A percentile compares a stretch with the other conserved stretches of the same genome.
phyloP scores from a whole-genome alignment of 2,329 filamentous ascomycete species.

The Bipolaris gigantea region DNA sequence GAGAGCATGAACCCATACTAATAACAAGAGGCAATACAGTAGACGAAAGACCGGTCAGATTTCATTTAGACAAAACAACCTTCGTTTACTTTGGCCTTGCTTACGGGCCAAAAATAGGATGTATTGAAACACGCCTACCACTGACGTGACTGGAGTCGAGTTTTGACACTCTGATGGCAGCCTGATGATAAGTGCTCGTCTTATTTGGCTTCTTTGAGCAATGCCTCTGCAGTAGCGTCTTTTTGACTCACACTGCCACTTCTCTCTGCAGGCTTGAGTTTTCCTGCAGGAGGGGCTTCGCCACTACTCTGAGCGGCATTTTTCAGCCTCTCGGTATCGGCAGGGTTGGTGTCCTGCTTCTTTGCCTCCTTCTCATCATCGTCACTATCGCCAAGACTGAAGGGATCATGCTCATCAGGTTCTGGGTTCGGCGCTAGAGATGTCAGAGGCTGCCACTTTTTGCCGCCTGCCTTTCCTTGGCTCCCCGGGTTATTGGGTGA shows the following conservation, averaged over 20 bases:
- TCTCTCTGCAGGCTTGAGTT: slow-evolving; percentile 45
- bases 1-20: not conserved
- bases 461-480: slow-evolving; percentile 62
- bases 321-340: slow-evolving; percentile 57
- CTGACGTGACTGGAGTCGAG: not conserved
- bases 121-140: not conserved
- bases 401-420: slow-evolving; percentile 83
- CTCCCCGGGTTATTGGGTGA: slow-evolving; percentile 37
- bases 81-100: not conserved
- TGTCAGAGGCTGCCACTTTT: slow-evolving; percentile 97
- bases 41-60: not conserved
- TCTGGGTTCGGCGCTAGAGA: slow-evolving; percentile 83
- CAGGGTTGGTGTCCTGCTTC: slow-evolving; percentile 61
- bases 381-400: slow-evolving; percentile 93
- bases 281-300: slow-evolving; percentile 27
- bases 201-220: slow-evolving; percentile 46
- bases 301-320: slow-evolving; percentile 49
- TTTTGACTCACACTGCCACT: slow-evolving; percentile 49
- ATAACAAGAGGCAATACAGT: not conserved
- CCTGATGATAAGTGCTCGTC: not conserved
- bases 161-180: not conserved
- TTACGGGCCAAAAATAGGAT: not conserved
- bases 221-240: slow-evolving; percentile 51
- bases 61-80: not conserved
- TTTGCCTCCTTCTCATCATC: slow-evolving; percentile 75